These are phyloP conservation scores for Ascochyta lentis DNA, from an alignment of 2,329 filamentous ascomycete genomes.

Conservation along the genomic window DNA sequence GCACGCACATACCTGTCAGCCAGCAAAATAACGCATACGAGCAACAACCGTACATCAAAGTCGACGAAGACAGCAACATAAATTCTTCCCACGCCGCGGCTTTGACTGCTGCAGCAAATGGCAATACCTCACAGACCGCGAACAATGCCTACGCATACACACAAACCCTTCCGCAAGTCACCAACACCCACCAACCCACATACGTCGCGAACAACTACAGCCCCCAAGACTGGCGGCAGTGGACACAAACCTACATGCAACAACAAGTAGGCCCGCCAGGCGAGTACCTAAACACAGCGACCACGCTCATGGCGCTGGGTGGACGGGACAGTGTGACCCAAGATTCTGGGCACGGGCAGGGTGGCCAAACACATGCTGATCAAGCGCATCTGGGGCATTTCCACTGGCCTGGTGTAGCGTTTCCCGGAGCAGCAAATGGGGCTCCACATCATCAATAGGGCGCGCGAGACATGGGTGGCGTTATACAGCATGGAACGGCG, in stretches of 20 bases:
- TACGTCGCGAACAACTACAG: conserved; percentile 37
- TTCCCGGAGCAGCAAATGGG: conserved; percentile 31
- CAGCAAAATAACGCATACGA: conserved; percentile 36
- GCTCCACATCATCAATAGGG: conserved; percentile 28
- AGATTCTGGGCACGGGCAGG: conserved; percentile 23
- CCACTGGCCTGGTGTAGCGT: conserved; percentile 44
- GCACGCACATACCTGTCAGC: conserved; percentile 27
- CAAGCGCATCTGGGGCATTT: conserved; percentile 27
- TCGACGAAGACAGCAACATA: conserved; percentile 36
- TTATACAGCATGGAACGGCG: background rate
- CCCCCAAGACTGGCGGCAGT: conserved; percentile 46
- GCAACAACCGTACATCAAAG: conserved; percentile 35
- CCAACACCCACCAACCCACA: conserved; percentile 26
- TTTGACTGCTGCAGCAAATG: conserved; percentile 35
- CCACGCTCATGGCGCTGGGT: conserved; percentile 48
- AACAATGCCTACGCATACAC: conserved; percentile 35
- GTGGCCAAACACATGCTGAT: conserved; percentile 28
- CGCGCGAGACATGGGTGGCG: background rate
- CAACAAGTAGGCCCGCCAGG: conserved; percentile 32
- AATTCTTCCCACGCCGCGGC: conserved; percentile 40
- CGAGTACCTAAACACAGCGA: conserved; percentile 49
- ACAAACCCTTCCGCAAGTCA: conserved; percentile 26
- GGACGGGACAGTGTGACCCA: conserved; percentile 37
- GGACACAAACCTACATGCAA: conserved; percentile 43
- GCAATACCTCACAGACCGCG: conserved; percentile 27